Percentiles rank a stretch among this genome's conserved stretches.
Conservation (phyloP, 768 basidiomycete genomes). For the Podaxis sp. region DNA sequence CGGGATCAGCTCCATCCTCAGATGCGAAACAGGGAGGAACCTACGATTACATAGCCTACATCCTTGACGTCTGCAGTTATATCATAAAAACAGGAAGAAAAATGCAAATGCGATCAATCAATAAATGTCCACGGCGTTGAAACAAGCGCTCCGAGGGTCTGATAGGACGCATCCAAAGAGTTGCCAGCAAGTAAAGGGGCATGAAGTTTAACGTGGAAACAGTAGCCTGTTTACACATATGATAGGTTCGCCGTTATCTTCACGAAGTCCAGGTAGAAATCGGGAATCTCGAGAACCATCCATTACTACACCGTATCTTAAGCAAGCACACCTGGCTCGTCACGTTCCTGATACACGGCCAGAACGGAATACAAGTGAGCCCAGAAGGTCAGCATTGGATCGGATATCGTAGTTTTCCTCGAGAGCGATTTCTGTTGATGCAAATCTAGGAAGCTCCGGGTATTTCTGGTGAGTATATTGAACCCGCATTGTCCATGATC, state of each 20-base stretch:
- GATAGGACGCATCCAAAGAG: conserved; percentile 10
- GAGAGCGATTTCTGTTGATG: conserved; percentile 4
- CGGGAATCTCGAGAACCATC: conserved; percentile 7
- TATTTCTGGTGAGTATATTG: conserved; percentile 8
- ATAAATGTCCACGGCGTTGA: not conserved
- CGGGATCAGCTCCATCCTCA: not conserved
- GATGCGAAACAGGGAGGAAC: conserved; percentile 26
- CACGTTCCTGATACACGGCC: conserved; percentile 9
- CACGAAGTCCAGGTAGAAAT: conserved; percentile 9
- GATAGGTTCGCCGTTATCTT: conserved; percentile 1
- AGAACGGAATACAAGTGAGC: conserved; percentile 10
- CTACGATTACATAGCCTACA: conserved; percentile 93
- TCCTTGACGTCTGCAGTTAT: conserved; percentile 88
- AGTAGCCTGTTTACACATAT: conserved; percentile 7
- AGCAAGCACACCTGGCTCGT: conserved; percentile 8
- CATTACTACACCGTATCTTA: conserved; percentile 1
- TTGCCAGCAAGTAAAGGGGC: conserved; percentile 9
- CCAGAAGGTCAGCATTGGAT: conserved; percentile 2
- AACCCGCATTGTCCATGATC: conserved; percentile 1
- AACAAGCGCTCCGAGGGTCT: conserved; percentile 12
- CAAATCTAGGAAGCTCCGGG: conserved; percentile 1
- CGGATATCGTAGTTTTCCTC: conserved; percentile 4
- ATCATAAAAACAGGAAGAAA: not conserved
- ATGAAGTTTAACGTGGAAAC: conserved; percentile 7
- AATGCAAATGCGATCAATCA: conserved; percentile 3